Percentiles rank a stretch among this genome's conserved stretches.
phyloP scores from a whole-genome alignment of 345 rosid species.

The Abelmoschus esculentus region DNA sequence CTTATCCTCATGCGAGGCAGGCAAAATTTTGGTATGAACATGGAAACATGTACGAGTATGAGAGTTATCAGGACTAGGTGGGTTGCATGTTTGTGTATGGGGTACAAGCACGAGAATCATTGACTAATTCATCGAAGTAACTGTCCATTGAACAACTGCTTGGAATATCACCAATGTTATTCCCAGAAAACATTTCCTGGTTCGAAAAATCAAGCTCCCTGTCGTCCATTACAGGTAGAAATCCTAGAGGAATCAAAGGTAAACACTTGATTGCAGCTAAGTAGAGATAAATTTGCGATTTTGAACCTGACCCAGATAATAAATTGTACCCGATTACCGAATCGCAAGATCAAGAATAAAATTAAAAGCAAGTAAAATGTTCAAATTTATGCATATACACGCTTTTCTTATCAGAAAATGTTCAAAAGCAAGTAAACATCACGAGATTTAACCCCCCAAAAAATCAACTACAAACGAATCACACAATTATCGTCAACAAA shows the following conservation, averaged over 20 bases:
- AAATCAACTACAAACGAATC: not conserved
- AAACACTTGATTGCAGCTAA: not conserved
- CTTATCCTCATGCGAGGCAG: constrained; percentile 56
- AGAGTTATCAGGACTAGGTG: constrained; percentile 79
- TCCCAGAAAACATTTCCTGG: constrained; percentile 55
- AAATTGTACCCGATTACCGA: constrained; percentile 8
- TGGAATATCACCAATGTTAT: constrained; percentile 55
- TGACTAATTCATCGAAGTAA: constrained; percentile 56
- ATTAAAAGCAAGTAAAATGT: not conserved
- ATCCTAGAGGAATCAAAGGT: not conserved
- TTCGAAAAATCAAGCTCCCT: constrained; percentile 88
- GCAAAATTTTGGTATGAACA: constrained; percentile 80
- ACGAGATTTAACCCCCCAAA: too few relatives aligned
- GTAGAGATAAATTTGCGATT: constrained; percentile 11
- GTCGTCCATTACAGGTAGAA: constrained; percentile 49
- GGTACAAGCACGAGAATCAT: constrained; percentile 76
- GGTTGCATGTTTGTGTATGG: constrained; percentile 93
- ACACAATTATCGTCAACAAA: not conserved
- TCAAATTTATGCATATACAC: not conserved
- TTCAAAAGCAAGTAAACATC: too few relatives aligned
- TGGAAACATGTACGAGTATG: constrained; percentile 90
- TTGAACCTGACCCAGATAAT: constrained; percentile 15
- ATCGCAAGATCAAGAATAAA: not conserved
- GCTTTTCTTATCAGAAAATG: not conserved
- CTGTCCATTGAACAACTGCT: constrained; percentile 67